These are phyloP conservation scores for Mariannaea sp. DNA, from an alignment of 2,329 filamentous ascomycete species.

Conservation along the genomic window DNA sequence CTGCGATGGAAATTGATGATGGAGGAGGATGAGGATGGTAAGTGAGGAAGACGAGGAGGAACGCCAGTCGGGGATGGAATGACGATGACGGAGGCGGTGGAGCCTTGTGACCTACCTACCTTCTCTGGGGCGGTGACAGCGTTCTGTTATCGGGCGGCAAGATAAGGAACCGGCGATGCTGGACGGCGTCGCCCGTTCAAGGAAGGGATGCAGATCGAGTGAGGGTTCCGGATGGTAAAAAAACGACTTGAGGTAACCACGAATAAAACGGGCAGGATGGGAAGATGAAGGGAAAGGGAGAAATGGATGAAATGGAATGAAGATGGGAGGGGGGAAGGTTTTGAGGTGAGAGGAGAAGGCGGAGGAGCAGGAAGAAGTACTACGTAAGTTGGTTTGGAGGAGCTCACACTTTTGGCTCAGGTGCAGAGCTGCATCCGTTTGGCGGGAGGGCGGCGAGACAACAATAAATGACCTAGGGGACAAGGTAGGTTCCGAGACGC, in stretches of 20 bases:
- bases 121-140: constrained; percentile 35
- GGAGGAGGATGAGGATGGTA: constrained; percentile 1
- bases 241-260: constrained; percentile 6
- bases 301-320: constrained; percentile 17
- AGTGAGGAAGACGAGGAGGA: constrained; percentile 24
- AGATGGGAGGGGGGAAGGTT: constrained; percentile 23
- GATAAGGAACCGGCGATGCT: constrained; percentile 37
- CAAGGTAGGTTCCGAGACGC: not conserved
- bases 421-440: not conserved
- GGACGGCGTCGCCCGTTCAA: constrained; percentile 32
- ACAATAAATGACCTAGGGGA: too few species aligned
- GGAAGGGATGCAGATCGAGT: constrained; percentile 13
- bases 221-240: not conserved
- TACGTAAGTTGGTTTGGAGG: constrained; percentile 9
- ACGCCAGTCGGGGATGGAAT: constrained; percentile 24
- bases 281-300: constrained; percentile 10
- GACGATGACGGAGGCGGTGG: constrained; percentile 29
- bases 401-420: constrained; percentile 2
- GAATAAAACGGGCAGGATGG: constrained; percentile 3
- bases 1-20: constrained; percentile 10
- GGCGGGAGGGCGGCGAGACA: not conserved
- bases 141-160: constrained; percentile 31
- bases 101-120: constrained; percentile 30
- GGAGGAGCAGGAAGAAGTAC: constrained; percentile 25
- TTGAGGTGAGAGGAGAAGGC: constrained; percentile 25